Evolutionary conservation across 2,329 filamentous ascomycete species (phyloP), one percentile per base, ranked within the genome.

Genomic region (Ascochyta viciae-villosae): DNA sequence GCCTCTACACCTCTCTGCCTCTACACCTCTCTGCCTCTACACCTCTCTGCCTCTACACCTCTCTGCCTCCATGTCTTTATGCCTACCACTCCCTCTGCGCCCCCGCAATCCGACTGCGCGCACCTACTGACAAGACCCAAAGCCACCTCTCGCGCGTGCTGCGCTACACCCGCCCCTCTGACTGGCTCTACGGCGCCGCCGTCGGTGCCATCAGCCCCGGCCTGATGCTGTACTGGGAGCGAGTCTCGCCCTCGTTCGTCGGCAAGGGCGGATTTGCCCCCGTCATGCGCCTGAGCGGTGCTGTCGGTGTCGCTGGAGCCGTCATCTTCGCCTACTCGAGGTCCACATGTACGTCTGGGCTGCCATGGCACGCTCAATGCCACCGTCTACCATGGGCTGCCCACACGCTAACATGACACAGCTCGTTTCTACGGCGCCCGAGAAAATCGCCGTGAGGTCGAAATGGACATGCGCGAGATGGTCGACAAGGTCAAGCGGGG

Each of bases 391-490:
- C 37, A 50, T 51, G 50, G 53, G 47, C 53, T 22, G 15, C 10
- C 6, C 15, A 7, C 15, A 6, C 48, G 31, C 53, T 56, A n/a
- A 51, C 53, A 4, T 2, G 7, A 45, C 31, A 41, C 72, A 96
- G 92, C 94, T 72, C 90, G 95, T 64, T 98, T 99, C 81, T 98
- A 97, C 80, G 95, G 95, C 70, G 91, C 93, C 78, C 88, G 86
- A 43, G 95, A 99, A 79, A 99, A 99, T 80, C 81, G 88, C 50
- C 88, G 95, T 69, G 95, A 99, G 78, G 82, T 95, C 54, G 90
- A 96, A 63, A 89, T 96, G 89, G 95, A 99, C 76, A 98, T 98
- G 93, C 86, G 87, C 63, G 95, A 99, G 80, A 99, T 99, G 95
- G 93, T 97, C 34, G 86, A 88, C 76, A 96, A 94, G 80, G 93